Conservation (phyloP, 768 basidiomycete species). For the Lentinula detonsa region DNA sequence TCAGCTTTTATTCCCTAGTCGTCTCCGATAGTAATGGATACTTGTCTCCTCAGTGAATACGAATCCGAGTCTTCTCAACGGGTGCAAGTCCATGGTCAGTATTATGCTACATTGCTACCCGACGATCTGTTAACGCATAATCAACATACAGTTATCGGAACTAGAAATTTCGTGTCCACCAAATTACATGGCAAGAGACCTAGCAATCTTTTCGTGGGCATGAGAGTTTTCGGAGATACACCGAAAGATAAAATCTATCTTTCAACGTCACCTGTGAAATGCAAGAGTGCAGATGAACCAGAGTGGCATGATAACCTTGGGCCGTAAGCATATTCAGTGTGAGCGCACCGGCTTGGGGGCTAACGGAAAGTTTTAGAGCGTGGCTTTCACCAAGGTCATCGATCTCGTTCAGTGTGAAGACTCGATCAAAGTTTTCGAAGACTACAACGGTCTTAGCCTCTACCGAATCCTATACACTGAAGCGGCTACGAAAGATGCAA, state of each 20-base stretch:
- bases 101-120: not conserved
- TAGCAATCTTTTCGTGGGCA: constrained; percentile 1
- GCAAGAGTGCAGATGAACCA: constrained; percentile 1
- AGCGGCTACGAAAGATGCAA: constrained; percentile 1
- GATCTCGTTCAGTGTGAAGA: constrained; percentile 1
- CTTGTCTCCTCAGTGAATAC: not conserved
- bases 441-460: not conserved
- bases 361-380: not conserved
- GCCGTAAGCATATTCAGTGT: not conserved
- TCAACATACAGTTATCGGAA: not conserved
- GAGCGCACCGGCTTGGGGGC: not conserved
- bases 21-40: not conserved
- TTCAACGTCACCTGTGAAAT: constrained; percentile 1
- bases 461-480: not conserved
- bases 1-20: not conserved
- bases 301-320: constrained; percentile 7
- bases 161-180: not conserved
- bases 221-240: not conserved
- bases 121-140: not conserved
- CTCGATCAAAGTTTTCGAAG: constrained; percentile 3
- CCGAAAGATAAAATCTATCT: not conserved
- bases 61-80: constrained; percentile 1
- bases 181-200: constrained; percentile 2
- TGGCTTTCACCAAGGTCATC: not conserved
- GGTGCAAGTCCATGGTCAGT: constrained; percentile 2